Percentiles rank a stretch among this genome's conserved stretches.
These are phyloP conservation scores for Abrus precatorius DNA, from an alignment of 306 rosid species.

Conservation along the genomic window DNA sequence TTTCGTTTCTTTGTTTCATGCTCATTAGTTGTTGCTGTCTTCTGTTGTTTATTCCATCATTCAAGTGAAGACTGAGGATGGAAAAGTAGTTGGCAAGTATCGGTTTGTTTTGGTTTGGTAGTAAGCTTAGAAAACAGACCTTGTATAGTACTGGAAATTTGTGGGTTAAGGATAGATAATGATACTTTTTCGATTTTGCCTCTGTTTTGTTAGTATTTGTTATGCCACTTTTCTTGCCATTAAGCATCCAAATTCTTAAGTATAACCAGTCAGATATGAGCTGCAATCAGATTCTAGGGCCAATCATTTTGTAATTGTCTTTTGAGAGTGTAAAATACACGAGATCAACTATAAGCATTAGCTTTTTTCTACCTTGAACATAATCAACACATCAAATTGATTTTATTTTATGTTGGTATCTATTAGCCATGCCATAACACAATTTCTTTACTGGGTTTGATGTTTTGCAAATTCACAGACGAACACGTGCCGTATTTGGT, in stretches of 20 bases:
- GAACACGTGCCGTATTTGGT: constrained; percentile 69
- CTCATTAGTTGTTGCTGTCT: not conserved
- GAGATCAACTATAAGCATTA: not conserved
- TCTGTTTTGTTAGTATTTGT: not conserved
- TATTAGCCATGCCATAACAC: not conserved
- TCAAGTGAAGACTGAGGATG: constrained; percentile 5
- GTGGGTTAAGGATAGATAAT: not conserved
- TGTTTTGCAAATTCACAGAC: constrained; percentile 54
- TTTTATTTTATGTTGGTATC: not conserved
- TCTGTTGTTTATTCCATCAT: constrained; percentile 1
- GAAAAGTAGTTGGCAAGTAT: not conserved
- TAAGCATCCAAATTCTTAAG: too few species aligned
- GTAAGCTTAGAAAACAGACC: not conserved
- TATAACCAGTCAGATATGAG: too few species aligned
- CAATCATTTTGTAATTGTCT: not conserved
- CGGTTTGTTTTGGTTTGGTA: not conserved
- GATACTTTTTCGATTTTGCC: too few species aligned
- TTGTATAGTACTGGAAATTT: not conserved
- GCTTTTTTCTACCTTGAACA: not conserved
- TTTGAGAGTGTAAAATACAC: not conserved
- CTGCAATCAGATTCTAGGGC: too few species aligned
- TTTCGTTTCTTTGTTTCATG: not conserved
- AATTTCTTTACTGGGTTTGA: not conserved
- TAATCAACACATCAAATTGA: not conserved
- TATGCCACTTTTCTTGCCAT: too few species aligned